Conservation (phyloP, 805 yeast genomes). For the Metschnikowia lochheadii region DNA sequence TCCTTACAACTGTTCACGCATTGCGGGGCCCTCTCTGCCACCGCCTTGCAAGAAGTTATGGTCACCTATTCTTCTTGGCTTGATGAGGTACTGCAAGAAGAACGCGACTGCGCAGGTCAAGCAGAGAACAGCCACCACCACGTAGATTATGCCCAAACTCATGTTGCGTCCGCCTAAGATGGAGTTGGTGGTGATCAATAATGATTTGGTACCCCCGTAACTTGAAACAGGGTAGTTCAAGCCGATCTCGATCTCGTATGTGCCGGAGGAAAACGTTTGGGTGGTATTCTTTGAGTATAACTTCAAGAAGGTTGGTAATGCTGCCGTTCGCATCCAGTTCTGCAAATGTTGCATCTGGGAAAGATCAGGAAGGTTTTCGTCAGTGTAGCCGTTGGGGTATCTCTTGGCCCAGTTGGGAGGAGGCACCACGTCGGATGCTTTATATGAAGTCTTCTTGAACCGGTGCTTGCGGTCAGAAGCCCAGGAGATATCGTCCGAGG, state of each 20-base stretch:
- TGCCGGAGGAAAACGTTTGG: conserved; percentile 54
- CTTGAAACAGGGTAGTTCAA: conserved; percentile 76
- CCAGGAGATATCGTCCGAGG: conserved; percentile 78
- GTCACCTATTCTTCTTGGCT: conserved; percentile 83
- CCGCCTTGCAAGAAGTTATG: conserved; percentile 50
- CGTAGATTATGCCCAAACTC: conserved; percentile 78
- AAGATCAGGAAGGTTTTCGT: conserved; percentile 71
- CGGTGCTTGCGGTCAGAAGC: conserved; percentile 59
- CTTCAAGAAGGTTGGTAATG: conserved; percentile 84
- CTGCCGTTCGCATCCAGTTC: conserved; percentile 98
- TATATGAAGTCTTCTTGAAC: conserved; percentile 70
- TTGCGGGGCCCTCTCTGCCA: conserved; percentile 15
- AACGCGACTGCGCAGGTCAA: conserved; percentile 70
- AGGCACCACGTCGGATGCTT: conserved; percentile 71
- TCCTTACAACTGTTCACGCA: conserved; percentile 21
- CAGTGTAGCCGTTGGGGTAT: conserved; percentile 88
- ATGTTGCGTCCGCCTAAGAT: conserved; percentile 85
- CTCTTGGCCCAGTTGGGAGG: conserved; percentile 85
- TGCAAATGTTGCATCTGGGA: conserved; percentile 78
- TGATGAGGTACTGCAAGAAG: conserved; percentile 73
- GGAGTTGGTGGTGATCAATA: conserved; percentile 76
- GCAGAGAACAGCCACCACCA: conserved; percentile 77
- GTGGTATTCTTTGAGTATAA: conserved; percentile 71
- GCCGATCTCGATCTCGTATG: conserved; percentile 63
- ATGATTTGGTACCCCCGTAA: conserved; percentile 85